Conservation (phyloP, 192 early-diverging fungal genomes). For the Bifiguratus adelaidae region DNA sequence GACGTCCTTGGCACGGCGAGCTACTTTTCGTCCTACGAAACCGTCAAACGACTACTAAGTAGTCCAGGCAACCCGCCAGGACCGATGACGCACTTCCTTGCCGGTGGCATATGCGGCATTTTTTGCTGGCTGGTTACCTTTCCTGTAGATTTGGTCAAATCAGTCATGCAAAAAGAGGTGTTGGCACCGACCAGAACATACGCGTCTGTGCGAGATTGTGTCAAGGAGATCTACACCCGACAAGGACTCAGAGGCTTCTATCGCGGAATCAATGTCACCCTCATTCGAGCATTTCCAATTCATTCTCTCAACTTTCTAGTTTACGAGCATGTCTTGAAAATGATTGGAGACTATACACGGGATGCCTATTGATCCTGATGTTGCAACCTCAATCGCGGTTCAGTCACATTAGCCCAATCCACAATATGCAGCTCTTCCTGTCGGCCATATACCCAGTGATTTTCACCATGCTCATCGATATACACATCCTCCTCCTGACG, state of each 20-base stretch:
- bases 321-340: slow-evolving; percentile 45
- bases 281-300: slow-evolving; percentile 68
- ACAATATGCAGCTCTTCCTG: too few relatives aligned
- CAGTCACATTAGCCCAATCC: too few relatives aligned
- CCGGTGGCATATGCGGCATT: slow-evolving; percentile 69
- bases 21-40: slow-evolving; percentile 67
- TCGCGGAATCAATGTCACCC: slow-evolving; percentile 61
- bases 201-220: slow-evolving; percentile 28
- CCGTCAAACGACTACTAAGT: slow-evolving; percentile 31
- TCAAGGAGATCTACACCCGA: slow-evolving; percentile 34
- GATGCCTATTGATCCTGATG: too few relatives aligned
- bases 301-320: slow-evolving; percentile 79
- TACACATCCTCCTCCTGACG: not conserved
- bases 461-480: not conserved
- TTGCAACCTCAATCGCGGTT: too few relatives aligned
- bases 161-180: slow-evolving; percentile 63
- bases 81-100: slow-evolving; percentile 60
- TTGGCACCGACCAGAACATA: slow-evolving; percentile 32
- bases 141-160: slow-evolving; percentile 69
- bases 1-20: slow-evolving; percentile 60
- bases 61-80: slow-evolving; percentile 33
- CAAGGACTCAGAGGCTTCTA: slow-evolving; percentile 55
- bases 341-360: too few relatives aligned
- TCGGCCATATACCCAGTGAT: not conserved
- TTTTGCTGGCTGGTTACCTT: slow-evolving; percentile 71